These are phyloP conservation scores for Hsuehochloa calcarea DNA, from an alignment of 176 grass and related monocot species.

Conservation along the genomic window DNA sequence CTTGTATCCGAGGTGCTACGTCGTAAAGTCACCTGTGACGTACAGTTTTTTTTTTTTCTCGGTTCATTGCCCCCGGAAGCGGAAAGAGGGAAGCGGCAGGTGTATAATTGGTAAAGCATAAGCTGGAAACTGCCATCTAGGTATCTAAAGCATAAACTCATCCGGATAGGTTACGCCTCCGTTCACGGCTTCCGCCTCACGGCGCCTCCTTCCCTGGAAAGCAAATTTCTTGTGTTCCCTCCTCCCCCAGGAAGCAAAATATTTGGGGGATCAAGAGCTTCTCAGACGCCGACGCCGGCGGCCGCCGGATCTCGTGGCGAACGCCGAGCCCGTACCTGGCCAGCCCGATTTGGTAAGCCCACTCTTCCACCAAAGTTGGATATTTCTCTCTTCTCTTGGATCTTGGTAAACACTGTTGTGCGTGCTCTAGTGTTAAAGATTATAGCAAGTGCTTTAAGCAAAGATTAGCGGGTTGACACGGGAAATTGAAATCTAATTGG, in stretches of 20 bases:
- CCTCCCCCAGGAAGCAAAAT: conserved; percentile 13
- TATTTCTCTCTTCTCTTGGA: background rate
- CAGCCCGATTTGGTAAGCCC: background rate
- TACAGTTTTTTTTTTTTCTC: background rate
- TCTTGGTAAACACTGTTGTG: background rate
- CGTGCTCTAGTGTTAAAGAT: too few relatives aligned
- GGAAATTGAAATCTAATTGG: background rate
- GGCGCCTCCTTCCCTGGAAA: background rate
- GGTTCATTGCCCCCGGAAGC: background rate
- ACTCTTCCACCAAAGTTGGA: background rate
- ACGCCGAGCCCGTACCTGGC: background rate
- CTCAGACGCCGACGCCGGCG: background rate
- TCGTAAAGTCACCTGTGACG: too few relatives aligned
- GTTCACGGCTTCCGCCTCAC: background rate
- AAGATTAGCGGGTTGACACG: background rate
- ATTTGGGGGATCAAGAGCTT: background rate
- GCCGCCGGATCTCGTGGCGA: background rate
- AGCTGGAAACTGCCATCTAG: background rate
- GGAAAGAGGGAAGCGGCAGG: background rate
- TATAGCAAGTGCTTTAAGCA: background rate
- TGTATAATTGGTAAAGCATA: background rate
- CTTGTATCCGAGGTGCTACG: too few relatives aligned
- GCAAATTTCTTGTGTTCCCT: conserved; percentile 1
- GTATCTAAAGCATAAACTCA: background rate
- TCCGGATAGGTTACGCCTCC: background rate